phyloP scores from a whole-genome alignment of 441 rosid genomes.

The Raphanus hybrid region DNA sequence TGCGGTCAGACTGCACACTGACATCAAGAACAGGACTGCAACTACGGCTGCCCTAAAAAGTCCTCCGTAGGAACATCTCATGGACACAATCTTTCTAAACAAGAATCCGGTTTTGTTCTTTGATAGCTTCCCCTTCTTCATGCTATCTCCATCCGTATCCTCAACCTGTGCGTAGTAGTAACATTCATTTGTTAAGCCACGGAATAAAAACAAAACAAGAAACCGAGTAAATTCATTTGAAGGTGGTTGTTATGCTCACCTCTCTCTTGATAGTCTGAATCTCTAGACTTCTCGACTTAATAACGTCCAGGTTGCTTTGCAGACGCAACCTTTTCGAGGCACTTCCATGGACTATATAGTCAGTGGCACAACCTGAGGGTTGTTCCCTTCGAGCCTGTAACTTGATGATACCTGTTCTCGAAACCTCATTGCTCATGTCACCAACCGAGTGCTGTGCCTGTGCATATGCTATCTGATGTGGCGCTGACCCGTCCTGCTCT shows the following conservation, averaged over 20 bases:
- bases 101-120: constrained; percentile 26
- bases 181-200: constrained; percentile 17
- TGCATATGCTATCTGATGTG: constrained; percentile 44
- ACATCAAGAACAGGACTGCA: constrained; percentile 49
- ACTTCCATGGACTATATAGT: constrained; percentile 49
- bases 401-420: constrained; percentile 56
- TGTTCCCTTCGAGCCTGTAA: constrained; percentile 50
- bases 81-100: constrained; percentile 31
- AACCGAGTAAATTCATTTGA: neutral
- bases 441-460: constrained; percentile 15
- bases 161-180: constrained; percentile 3
- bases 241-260: constrained; percentile 47
- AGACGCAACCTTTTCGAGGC: constrained; percentile 68
- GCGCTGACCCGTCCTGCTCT: constrained; percentile 18
- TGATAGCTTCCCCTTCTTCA: constrained; percentile 35
- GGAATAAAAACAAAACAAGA: neutral
- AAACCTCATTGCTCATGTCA: constrained; percentile 36
- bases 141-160: constrained; percentile 25
- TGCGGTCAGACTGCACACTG: constrained; percentile 39
- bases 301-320: constrained; percentile 47
- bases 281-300: constrained; percentile 28
- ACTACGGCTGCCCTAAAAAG: constrained; percentile 49
- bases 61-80: constrained; percentile 33
- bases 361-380: constrained; percentile 25
- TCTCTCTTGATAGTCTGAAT: constrained; percentile 36